Evolutionary conservation across 805 yeast genomes (phyloP).

Genomic region (Wickerhamiella sergipiensis): DNA sequence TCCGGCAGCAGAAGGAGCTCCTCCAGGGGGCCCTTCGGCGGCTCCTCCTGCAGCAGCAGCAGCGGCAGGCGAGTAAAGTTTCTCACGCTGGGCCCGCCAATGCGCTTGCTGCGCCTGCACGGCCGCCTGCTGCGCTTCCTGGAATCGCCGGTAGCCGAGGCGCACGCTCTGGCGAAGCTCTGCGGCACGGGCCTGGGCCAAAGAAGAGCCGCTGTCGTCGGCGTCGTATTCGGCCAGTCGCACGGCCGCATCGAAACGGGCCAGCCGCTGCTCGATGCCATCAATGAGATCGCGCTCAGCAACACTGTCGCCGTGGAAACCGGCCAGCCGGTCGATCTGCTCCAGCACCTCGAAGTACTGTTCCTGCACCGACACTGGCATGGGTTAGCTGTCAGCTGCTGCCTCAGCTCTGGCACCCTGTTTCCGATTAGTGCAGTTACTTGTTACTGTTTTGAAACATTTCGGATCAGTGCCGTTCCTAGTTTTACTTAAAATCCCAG

Average conservation of each 20-base stretch:
- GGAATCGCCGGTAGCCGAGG: slow-evolving; percentile 10
- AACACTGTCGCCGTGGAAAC: not conserved
- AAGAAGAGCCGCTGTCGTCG: not conserved
- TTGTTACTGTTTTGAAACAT: no score
- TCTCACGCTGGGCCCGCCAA: not conserved
- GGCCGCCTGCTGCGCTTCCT: slow-evolving; percentile 16
- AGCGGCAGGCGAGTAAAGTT: not conserved
- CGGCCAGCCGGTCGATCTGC: slow-evolving; percentile 5
- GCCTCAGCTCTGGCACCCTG: no score
- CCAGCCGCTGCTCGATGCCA: slow-evolving; percentile 5
- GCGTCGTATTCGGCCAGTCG: slow-evolving; percentile 1
- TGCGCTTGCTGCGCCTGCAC: slow-evolving; percentile 1
- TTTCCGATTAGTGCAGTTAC: no score
- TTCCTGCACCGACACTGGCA: not conserved
- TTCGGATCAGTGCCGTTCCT: no score
- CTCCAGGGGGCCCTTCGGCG: no score
- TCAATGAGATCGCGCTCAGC: not conserved
- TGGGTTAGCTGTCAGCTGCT: no score
- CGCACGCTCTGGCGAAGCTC: slow-evolving; percentile 1
- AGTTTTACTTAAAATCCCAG: no score
- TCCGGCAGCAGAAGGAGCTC: not conserved
- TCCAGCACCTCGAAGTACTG: slow-evolving; percentile 5
- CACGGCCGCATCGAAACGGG: slow-evolving; percentile 7
- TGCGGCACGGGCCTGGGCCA: not conserved
- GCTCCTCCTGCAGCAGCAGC: not conserved